phyloP scores from a whole-genome alignment of 306 rosid genomes.

The Quercus parvula region DNA sequence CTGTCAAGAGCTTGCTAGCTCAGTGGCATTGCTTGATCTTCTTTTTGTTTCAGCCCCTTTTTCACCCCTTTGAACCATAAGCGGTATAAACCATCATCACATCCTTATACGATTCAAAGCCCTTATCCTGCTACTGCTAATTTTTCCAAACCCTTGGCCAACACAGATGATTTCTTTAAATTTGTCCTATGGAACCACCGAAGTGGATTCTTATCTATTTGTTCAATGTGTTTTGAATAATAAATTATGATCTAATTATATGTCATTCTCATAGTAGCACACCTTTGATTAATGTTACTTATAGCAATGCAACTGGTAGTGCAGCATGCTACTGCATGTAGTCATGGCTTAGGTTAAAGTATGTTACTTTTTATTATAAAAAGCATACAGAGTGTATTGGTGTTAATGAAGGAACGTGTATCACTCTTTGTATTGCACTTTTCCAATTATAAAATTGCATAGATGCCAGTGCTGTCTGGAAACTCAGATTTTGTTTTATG shows the following conservation, averaged over 20 bases:
- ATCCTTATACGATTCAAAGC: too few species aligned
- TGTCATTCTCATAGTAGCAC: neutral
- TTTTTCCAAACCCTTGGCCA: too few species aligned
- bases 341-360: neutral
- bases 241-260: neutral
- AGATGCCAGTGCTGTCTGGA: neutral
- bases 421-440: neutral
- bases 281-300: neutral
- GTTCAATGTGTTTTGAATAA: neutral
- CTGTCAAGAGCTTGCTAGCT: too few species aligned
- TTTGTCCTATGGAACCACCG: too few species aligned
- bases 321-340: neutral
- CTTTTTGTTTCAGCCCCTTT: too few species aligned
- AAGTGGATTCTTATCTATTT: neutral
- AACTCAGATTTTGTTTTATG: neutral
- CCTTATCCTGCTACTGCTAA: too few species aligned
- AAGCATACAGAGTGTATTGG: too few species aligned
- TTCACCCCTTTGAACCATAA: too few species aligned
- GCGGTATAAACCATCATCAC: too few species aligned
- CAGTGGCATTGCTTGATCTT: too few species aligned
- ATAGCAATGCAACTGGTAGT: neutral
- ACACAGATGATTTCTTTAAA: too few species aligned
- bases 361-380: too few species aligned
- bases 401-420: neutral
- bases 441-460: neutral